Percentiles rank a stretch among this genome's conserved stretches.
Evolutionary conservation across 257 asterid genomes (phyloP).

Genomic region (Fraxinus americana): DNA sequence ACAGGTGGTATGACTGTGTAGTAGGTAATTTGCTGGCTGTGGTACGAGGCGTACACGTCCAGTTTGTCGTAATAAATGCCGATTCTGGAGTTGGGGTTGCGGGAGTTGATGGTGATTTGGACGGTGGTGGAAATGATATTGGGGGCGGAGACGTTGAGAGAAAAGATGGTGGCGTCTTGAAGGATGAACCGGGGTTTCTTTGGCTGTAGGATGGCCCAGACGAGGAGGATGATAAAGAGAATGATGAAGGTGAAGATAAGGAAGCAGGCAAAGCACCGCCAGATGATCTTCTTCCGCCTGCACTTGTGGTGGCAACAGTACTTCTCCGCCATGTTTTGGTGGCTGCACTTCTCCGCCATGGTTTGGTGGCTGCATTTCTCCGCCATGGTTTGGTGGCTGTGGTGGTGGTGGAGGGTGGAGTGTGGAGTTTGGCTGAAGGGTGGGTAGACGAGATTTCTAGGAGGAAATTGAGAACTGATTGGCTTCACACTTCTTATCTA

Average conservation of each 20-base stretch:
- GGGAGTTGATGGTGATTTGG: slow-evolving; percentile 79
- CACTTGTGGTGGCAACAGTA: slow-evolving; percentile 45
- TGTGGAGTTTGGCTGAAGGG: neutral
- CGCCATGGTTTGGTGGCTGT: no score
- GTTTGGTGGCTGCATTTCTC: neutral
- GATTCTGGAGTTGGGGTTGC: slow-evolving; percentile 65
- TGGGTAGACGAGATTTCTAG: neutral
- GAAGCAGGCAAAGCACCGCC: slow-evolving; percentile 37
- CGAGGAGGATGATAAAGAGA: slow-evolving; percentile 54
- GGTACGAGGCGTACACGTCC: slow-evolving; percentile 57
- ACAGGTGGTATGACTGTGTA: slow-evolving; percentile 64
- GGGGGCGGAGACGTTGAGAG: slow-evolving; percentile 73
- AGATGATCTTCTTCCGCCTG: slow-evolving; percentile 32
- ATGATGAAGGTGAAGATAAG: slow-evolving; percentile 49
- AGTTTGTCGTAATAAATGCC: slow-evolving; percentile 72
- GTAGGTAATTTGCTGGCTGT: slow-evolving; percentile 76
- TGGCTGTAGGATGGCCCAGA: slow-evolving; percentile 86
- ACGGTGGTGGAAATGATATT: slow-evolving; percentile 73
- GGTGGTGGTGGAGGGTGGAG: neutral
- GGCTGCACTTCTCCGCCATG: slow-evolving; percentile 71
- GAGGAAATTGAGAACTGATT: neutral
- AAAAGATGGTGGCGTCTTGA: slow-evolving; percentile 93
- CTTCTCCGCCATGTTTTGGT: no score
- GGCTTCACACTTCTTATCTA: neutral
- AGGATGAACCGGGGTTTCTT: slow-evolving; percentile 74